phyloP scores from a whole-genome alignment of 225 moss, liverwort and hornwort genomes.

The Pseudisothecium myosuroides region DNA sequence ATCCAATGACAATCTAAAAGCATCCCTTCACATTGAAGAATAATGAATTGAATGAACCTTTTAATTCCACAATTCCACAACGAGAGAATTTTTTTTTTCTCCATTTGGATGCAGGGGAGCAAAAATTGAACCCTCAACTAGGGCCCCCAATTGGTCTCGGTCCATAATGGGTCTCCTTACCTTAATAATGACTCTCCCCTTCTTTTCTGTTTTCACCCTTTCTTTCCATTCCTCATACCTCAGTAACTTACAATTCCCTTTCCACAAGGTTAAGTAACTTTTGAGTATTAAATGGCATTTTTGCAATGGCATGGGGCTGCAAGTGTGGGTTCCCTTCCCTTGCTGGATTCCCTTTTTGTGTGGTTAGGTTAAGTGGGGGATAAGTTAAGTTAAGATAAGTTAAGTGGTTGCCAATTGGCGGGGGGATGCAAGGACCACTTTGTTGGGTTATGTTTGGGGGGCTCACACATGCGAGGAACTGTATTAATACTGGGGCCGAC shows the following conservation, averaged over 20 bases:
- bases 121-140: too few relatives aligned
- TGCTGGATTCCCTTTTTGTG: not conserved
- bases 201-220: not conserved
- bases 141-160: too few relatives aligned
- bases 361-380: not conserved
- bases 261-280: not conserved
- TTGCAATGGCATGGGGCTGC: not conserved
- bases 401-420: not conserved
- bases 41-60: not conserved
- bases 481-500: not conserved
- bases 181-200: not conserved
- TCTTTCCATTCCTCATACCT: too few relatives aligned
- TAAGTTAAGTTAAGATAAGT: not conserved
- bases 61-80: not conserved
- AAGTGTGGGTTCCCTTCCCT: not conserved
- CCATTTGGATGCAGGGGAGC: not conserved
- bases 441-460: not conserved
- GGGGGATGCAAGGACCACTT: not conserved
- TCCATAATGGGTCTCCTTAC: too few relatives aligned
- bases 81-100: not conserved
- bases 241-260: not conserved
- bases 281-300: not conserved
- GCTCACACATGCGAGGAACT: conserved; percentile 1
- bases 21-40: not conserved
- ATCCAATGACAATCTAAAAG: too few relatives aligned